Evolutionary conservation across 345 rosid genomes (phyloP), one percentile per base, ranked within the genome.

Genomic region (Noccaea caerulescens): DNA sequence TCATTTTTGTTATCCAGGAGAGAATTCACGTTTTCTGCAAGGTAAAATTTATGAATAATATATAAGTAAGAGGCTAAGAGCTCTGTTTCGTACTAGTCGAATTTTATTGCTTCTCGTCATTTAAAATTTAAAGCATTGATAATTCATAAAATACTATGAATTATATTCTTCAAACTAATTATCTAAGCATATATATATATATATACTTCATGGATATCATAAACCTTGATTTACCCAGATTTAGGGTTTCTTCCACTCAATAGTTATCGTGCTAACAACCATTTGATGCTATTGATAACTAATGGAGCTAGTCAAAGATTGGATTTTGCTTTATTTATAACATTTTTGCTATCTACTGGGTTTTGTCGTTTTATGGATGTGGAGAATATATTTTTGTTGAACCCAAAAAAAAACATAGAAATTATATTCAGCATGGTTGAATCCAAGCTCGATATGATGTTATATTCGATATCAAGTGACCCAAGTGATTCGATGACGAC

Each of bases 181-280:
- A 36, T 37, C 36, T 20, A 51, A 33, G 6, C 47, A n/a, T 65
- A 65, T 16, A 16, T 16, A 16, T 16, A n/a, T 1, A 20, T 20
- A 20, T 42, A n/a, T 9, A 25, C n/a, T 25, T n/a, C 8, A 7
- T 8, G 2, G 1, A 7, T 12, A 36, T 14, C 5, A 56, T 14
- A 2, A 43, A 14, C 13, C 25, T 62, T 9, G 66, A 27, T 43
- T 42, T 7, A 13, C 52, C 38, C 25, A 41, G 5, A 50, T 2
- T 32, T 53, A 66, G 25, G 51, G 32, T 66, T 61, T 61, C n/a
- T 41, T 51, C 13, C 61, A 71, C 53, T 60, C 37, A 41, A 51
- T 18, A 14, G 27, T 51, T 71, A 60, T 61, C 61, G 68, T 71
- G 37, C 45, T 16, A 18, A 8, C n/a, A 50, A 41, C 36, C 36